Evolutionary conservation across 768 basidiomycete species (phyloP).

Genomic region (Albatrellus ellisii): DNA sequence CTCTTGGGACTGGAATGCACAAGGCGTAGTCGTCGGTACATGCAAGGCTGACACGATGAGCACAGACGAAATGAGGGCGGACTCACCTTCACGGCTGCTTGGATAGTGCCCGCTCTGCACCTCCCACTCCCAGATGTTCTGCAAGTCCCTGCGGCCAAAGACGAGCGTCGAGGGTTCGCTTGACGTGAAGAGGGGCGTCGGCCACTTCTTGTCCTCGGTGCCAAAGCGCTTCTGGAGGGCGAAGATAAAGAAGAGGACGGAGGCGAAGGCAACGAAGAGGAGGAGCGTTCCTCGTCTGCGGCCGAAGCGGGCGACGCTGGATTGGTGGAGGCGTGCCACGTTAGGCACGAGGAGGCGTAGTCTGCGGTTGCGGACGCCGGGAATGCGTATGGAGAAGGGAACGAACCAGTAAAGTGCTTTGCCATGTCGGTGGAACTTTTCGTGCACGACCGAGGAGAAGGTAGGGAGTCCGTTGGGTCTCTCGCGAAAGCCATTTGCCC

Average conservation of each 20-base stretch:
- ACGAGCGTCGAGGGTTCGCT: conserved; percentile 61
- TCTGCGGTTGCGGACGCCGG: conserved; percentile 40
- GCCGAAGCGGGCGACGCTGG: conserved; percentile 42
- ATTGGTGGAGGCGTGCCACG: conserved; percentile 43
- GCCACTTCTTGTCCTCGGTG: conserved; percentile 49
- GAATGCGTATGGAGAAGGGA: conserved; percentile 44
- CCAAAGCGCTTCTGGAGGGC: conserved; percentile 50
- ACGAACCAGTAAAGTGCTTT: conserved; percentile 41
- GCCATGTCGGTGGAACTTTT: conserved; percentile 44
- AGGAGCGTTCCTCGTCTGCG: conserved; percentile 43
- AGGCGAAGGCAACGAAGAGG: conserved; percentile 33
- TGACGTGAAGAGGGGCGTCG: conserved; percentile 31
- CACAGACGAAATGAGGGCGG: no score
- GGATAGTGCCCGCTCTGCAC: conserved; percentile 90
- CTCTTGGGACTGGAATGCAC: conserved; percentile 47
- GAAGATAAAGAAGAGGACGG: conserved; percentile 40
- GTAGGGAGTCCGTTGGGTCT: conserved; percentile 33
- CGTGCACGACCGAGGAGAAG: conserved; percentile 46
- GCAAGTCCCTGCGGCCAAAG: conserved; percentile 65
- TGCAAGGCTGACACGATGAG: conserved; percentile 2
- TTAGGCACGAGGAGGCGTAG: conserved; percentile 50
- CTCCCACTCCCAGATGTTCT: conserved; percentile 94
- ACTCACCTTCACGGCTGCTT: conserved; percentile 62
- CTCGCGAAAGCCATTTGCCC: conserved; percentile 33
- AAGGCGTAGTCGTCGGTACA: conserved; percentile 5